Evolutionary conservation across 257 asterid species (phyloP).

Genomic region (Solanum boliviense): DNA sequence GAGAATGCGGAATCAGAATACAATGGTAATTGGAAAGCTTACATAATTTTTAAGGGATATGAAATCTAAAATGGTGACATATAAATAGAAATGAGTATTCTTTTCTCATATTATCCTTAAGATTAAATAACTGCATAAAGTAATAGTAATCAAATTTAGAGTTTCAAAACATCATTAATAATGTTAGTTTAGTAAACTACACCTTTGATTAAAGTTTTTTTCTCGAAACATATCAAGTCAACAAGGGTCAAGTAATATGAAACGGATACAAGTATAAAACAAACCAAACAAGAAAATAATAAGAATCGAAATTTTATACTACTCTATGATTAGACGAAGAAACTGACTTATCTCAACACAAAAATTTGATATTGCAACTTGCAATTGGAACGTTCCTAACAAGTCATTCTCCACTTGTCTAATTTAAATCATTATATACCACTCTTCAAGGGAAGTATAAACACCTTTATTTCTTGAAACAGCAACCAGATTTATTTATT

Average conservation of each 20-base stretch:
- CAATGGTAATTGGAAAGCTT: not conserved
- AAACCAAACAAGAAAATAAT: not conserved
- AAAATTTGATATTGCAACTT: not conserved
- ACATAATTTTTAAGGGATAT: not conserved
- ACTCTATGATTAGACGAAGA: not conserved
- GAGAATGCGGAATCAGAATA: not conserved
- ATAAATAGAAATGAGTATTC: too few species aligned
- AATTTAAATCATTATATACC: not conserved
- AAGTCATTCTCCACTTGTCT: not conserved
- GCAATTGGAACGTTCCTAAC: not conserved
- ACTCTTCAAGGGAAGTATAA: not conserved
- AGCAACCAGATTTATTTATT: not conserved
- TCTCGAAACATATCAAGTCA: not conserved
- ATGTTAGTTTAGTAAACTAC: not conserved
- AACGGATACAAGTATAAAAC: not conserved
- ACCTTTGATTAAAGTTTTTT: not conserved
- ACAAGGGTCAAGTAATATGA: not conserved
- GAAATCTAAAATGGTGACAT: too few species aligned
- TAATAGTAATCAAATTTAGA: not conserved
- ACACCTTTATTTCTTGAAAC: not conserved
- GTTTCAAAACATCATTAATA: not conserved
- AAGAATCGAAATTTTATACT: not conserved
- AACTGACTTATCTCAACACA: not conserved
- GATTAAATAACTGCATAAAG: not conserved
- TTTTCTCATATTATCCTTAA: not conserved